Evolutionary conservation across 139 green algal genomes (phyloP).

Genomic region (Coelastrella sp.): DNA sequence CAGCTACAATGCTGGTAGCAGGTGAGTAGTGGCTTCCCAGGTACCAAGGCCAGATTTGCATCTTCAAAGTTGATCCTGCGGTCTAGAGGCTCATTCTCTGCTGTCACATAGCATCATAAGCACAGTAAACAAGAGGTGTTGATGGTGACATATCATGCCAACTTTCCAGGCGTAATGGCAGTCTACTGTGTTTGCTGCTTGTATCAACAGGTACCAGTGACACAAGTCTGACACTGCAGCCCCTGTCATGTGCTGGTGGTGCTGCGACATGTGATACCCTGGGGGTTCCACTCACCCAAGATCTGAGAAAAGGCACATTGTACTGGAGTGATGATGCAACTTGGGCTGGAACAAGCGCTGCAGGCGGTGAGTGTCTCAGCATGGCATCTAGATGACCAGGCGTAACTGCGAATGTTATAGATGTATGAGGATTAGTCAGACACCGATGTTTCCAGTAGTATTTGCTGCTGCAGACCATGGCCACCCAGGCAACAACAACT

Average conservation of each 20-base stretch:
- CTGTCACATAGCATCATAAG: too few species aligned
- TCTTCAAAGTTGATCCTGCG: too few species aligned
- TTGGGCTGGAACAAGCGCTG: slow-evolving; percentile 13
- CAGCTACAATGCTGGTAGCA: slow-evolving; percentile 3
- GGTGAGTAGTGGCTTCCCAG: not conserved
- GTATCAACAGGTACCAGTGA: not conserved
- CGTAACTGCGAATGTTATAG: too few species aligned
- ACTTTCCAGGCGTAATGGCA: too few species aligned
- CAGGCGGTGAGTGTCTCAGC: slow-evolving; percentile 50
- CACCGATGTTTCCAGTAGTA: too few species aligned
- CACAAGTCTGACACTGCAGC: not conserved
- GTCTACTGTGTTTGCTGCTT: not conserved
- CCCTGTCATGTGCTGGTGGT: slow-evolving; percentile 12
- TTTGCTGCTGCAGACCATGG: too few species aligned
- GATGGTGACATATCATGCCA: too few species aligned
- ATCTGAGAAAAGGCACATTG: not conserved
- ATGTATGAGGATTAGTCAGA: too few species aligned
- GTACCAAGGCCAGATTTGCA: too few species aligned
- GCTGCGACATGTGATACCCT: not conserved
- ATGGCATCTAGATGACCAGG: slow-evolving; percentile 39
- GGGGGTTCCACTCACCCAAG: not conserved
- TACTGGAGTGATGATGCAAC: slow-evolving; percentile 27
- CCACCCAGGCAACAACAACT: too few species aligned
- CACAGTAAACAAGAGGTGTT: too few species aligned
- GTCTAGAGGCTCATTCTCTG: too few species aligned